Evolutionary conservation across 2,329 filamentous ascomycete genomes (phyloP), one percentile per base, ranked within the genome.

Genomic region (Colletotrichum sp.): DNA sequence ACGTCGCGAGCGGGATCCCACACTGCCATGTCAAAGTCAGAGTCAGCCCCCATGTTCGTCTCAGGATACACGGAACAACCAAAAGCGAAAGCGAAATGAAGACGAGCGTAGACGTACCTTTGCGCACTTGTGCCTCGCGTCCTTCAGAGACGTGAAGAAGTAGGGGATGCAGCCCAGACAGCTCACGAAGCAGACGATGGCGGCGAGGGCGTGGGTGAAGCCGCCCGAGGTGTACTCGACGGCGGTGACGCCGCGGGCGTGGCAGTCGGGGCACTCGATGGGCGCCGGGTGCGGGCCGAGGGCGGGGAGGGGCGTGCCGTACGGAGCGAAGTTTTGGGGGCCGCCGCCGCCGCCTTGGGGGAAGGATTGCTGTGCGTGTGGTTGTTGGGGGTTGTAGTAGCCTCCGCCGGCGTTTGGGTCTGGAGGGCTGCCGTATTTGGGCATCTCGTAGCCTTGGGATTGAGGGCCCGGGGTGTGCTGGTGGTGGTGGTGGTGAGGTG

Each of bases 141-240:
- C 80, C 68, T 81, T 81, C 6, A 81, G 52, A 1, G 75, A 72
- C 0, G 69, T 70, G 8, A 80, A 76, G 22, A 79, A 69, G 63
- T 81, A 81, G 0, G 80, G 80, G 52, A 81, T 78, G 36, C 79
- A 81, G 2, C 80, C 79, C 13, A 80, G 73, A 27, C 78, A 79
- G 32, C 72, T 75, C 22, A 80, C 68, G 36, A 73, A 80, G 44
- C 79, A 81, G 9, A 75, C 71, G 7, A 81, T 25, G 6, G 77
- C 77, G 8, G 77, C 80, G 25, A 80, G 69, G 8, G 69, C 25
- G 57, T 81, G 80, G 6, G 79, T 80, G 67, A 80, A 80, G 32
- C 78, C 78, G 36, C 78, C 78, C 8, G 78, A 77, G 25, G 71
- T 49, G 49, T 79, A 77, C 69, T 76, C 77, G 22, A 79, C 77